Base-by-base conservation (phyloP, 129 eudicot species). In the Calendula officinalis region DNA sequence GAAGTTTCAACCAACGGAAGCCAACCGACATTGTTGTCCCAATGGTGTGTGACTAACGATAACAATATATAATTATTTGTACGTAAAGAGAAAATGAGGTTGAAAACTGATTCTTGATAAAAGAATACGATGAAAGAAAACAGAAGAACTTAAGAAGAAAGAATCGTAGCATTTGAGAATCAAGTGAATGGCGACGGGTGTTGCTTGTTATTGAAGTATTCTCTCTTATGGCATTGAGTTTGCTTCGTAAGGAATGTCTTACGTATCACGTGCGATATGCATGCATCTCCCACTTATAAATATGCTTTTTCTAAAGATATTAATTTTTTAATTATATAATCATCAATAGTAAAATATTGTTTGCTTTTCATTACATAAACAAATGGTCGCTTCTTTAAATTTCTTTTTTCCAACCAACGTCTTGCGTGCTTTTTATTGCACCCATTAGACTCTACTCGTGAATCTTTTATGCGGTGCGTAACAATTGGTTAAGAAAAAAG, bases 171-270 rank as follows among this genome's bases (percentile, higher is more conserved):
- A 72, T 62, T 53, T 54, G 64, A 45, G 71, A 64, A 71, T 62
- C 57, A 73, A 49, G 74, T 73, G 72, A 73, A 73, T 55, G 78
- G 78, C 64, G 78, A 64, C 45, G 77, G 56, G 35, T 38, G 56
- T 68, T 75, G 75, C 80, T 68, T 75, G 80, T 67, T 34, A 62
- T 60, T 75, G 70, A 75, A 73, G 66, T 64, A 56, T 73, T 73
- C 77, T 64, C 30, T 38, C 50, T 44, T 64, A 38, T 59, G 35
- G 65, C 9, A 45, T 60, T 60, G 43, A 70, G 75, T 70, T 60
- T 60, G 37, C 75, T 60, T 60, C 54, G 45, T 70, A 60, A 65
- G 72, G 77, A 73, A 64, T 60, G 56, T 55, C 59, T 73, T 64
- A 73, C 77, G 77, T 73, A 63, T 54, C 50, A 53, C 59, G 32